A percentile compares a stretch with the other conserved stretches of the same genome.
phyloP scores from a whole-genome alignment of 1,284 basidiomycete genomes.

The Ceratobasidium sp. region DNA sequence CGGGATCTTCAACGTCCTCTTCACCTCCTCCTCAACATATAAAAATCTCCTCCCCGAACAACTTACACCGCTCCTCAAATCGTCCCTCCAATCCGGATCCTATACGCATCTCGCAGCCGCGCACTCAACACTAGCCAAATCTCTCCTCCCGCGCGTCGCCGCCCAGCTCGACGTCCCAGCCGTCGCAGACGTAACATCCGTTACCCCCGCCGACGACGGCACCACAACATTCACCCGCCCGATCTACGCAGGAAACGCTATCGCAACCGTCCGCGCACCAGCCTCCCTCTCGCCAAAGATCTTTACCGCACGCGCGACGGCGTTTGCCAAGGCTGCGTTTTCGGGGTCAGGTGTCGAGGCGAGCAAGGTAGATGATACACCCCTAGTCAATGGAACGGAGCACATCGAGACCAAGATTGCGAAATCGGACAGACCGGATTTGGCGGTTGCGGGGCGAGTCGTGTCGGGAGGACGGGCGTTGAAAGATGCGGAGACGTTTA shows the following conservation, averaged over 20 bases:
- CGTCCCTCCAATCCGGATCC: constrained; percentile 58
- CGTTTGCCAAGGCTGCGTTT: constrained; percentile 80
- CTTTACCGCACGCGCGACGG: constrained; percentile 96
- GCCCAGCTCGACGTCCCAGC: constrained; percentile 87
- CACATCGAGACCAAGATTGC: constrained; percentile 89
- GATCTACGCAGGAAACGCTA: constrained; percentile 99
- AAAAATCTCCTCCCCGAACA: constrained; percentile 64
- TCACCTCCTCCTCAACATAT: constrained; percentile 62
- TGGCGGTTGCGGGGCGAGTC: constrained; percentile 87
- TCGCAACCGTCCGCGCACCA: constrained; percentile 89
- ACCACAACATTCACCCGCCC: constrained; percentile 86
- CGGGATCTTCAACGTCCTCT: constrained; percentile 62
- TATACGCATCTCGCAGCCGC: constrained; percentile 91
- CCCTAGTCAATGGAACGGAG: constrained; percentile 75
- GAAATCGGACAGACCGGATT: constrained; percentile 93
- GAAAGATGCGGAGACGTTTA: constrained; percentile 95
- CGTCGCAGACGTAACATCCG: constrained; percentile 90
- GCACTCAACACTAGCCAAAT: constrained; percentile 81
- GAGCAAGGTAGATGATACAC: constrained; percentile 71
- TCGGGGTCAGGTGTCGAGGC: constrained; percentile 61
- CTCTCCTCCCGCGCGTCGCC: constrained; percentile 88
- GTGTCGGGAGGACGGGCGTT: constrained; percentile 97
- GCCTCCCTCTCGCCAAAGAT: constrained; percentile 85
- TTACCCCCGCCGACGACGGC: constrained; percentile 77
- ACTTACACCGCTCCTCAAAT: constrained; percentile 62